Percentiles rank a stretch among this genome's conserved stretches.
These are phyloP conservation scores for Alternaria sp. DNA, from an alignment of 2,329 filamentous ascomycete species.

Conservation along the genomic window DNA sequence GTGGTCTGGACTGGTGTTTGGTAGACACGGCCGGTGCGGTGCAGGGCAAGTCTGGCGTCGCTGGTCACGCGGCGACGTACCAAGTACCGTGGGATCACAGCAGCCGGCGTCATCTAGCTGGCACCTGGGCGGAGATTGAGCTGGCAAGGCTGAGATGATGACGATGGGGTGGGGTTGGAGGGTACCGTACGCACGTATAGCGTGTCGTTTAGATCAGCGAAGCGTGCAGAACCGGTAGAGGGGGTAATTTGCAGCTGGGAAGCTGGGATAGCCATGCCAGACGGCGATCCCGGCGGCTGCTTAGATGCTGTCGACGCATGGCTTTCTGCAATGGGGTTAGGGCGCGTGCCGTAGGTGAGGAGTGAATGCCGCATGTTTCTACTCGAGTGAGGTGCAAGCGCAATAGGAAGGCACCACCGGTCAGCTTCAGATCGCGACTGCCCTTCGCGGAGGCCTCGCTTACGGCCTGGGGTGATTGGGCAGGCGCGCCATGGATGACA, in stretches of 20 bases:
- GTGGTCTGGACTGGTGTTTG: not conserved
- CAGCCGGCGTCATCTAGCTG: not conserved
- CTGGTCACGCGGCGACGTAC: not conserved
- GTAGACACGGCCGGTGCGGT: not conserved
- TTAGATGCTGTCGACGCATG: not conserved
- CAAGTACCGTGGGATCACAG: not conserved
- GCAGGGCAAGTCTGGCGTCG: not conserved
- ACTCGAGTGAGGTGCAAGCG: constrained; percentile 2
- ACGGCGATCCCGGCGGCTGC: not conserved
- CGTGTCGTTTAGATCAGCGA: constrained; percentile 18
- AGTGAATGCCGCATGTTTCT: constrained; percentile 4
- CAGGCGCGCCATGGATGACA: constrained; percentile 21
- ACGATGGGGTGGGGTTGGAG: constrained; percentile 3
- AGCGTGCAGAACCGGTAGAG: constrained; percentile 34
- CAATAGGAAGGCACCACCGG: constrained; percentile 16
- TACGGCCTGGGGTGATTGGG: constrained; percentile 30
- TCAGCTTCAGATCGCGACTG: constrained; percentile 15
- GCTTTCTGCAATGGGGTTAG: not conserved
- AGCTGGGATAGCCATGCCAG: not conserved
- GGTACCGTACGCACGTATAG: not conserved
- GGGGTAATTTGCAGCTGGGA: constrained; percentile 14
- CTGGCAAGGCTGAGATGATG: constrained; percentile 5
- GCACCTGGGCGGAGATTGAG: not conserved
- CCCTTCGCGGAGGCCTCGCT: constrained; percentile 28
- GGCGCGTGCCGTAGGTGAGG: not conserved